Evolutionary conservation across 2,329 filamentous ascomycete genomes (phyloP), one percentile per base, ranked within the genome.

Genomic region (Aspergillus sp.): DNA sequence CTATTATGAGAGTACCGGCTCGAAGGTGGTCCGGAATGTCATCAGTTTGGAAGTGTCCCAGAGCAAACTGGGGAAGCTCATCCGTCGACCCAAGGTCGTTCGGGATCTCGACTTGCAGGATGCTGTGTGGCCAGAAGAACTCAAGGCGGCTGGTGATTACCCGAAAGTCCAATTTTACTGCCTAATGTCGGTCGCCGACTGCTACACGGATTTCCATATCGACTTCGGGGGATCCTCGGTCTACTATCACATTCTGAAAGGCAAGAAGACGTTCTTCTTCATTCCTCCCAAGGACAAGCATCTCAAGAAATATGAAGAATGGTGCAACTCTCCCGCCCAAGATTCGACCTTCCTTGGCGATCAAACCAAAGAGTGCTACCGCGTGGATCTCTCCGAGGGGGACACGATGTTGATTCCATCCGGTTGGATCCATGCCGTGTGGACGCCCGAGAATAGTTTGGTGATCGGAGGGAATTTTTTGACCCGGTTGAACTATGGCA

Each of bases 391-490:
- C 4, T 80, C 78, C 46, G 82, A 83, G 56, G 85, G 85, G 31
- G 85, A 88, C 63, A 88, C 85, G 3, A 87, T 88, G 81, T 73
- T 88, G 41, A 88, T 88, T 57, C 85, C 85, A 4, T 86, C 85
- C 31, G 85, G 85, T 17, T 88, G 85, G 85, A 88, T 88, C 48
- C 85, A 88, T 63, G 85, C 85, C 20, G 85, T 88, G 6, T 87
- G 86, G 83, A 88, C 85, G 9, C 85, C 85, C 0, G 81, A 84
- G 60, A 84, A 88, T 62, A 88, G 85, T 61, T 71, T 88, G 45
- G 85, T 88, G 23, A 86, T 88, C 55, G 85, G 85, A n/a, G 85
- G 85, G 47, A 88, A 88, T 62, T 88, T 88, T 61, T 72, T 88
- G 42, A 88, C 84, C 4, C 74, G 81, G 50, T 76, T 87, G 67